These are phyloP conservation scores for Lyophyllum decastes DNA, from an alignment of 768 basidiomycete species.

Conservation along the genomic window DNA sequence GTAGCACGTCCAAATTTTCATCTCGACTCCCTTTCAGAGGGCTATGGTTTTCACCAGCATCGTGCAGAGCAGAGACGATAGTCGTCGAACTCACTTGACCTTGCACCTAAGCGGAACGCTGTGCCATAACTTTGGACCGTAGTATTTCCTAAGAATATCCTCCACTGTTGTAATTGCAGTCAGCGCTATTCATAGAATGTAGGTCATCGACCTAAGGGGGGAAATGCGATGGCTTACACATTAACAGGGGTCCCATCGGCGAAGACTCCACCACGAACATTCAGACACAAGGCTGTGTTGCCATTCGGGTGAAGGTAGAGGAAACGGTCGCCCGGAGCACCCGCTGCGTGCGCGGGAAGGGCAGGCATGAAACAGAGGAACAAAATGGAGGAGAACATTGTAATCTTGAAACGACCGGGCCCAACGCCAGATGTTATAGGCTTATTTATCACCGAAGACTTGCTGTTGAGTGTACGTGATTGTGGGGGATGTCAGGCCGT, in stretches of 20 bases:
- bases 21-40: slow-evolving; percentile 28
- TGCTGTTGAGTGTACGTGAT: neutral
- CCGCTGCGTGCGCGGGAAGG: neutral
- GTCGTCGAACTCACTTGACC: slow-evolving; percentile 19
- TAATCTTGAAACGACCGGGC: neutral
- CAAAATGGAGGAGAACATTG: neutral
- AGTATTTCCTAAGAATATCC: slow-evolving; percentile 25
- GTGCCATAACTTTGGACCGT: slow-evolving; percentile 29
- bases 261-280: slow-evolving; percentile 27
- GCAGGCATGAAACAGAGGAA: neutral
- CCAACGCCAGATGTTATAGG: neutral
- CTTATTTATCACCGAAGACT: neutral
- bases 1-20: slow-evolving; percentile 40
- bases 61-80: neutral
- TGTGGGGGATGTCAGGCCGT: neutral
- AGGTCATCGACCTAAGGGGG: neutral
- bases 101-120: slow-evolving; percentile 36
- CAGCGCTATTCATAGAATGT: neutral
- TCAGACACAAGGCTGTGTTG: slow-evolving; percentile 26
- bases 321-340: neutral
- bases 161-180: slow-evolving; percentile 28
- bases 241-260: slow-evolving; percentile 34
- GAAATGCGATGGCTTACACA: slow-evolving; percentile 20
- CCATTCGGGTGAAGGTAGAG: slow-evolving; percentile 23
- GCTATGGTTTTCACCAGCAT: slow-evolving; percentile 5